These are phyloP conservation scores for Phytophthora tubulina DNA, from an alignment of 352 stramenopile species.

Conservation along the genomic window DNA sequence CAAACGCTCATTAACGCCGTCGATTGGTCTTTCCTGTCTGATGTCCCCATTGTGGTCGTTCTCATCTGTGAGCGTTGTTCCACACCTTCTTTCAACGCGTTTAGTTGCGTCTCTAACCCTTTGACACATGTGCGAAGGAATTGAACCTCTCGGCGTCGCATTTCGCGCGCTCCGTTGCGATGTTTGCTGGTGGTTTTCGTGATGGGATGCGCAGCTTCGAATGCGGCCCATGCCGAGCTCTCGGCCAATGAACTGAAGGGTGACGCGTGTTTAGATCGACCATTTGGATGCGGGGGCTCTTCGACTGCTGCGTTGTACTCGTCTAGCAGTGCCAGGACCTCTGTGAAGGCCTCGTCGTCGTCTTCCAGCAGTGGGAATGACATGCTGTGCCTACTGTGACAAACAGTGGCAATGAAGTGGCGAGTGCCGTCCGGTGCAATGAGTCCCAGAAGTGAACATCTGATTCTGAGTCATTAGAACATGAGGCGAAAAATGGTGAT, in stretches of 20 bases:
- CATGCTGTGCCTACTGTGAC: conserved; percentile 15
- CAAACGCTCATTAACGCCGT: conserved; percentile 32
- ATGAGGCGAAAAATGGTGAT: not conserved
- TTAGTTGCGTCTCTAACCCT: conserved; percentile 31
- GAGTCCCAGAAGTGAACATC: conserved; percentile 1
- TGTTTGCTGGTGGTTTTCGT: conserved; percentile 38
- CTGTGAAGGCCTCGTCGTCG: conserved; percentile 43
- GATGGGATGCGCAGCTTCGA: conserved; percentile 34
- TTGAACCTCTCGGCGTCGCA: conserved; percentile 46
- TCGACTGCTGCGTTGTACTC: conserved; percentile 28
- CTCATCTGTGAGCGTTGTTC: conserved; percentile 16
- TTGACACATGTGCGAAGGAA: conserved; percentile 31
- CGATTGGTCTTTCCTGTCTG: not conserved
- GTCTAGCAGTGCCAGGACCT: conserved; percentile 46
- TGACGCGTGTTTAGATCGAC: conserved; percentile 2
- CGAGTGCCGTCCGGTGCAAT: conserved; percentile 6
- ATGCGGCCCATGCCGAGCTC: conserved; percentile 26
- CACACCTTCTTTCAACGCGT: conserved; percentile 18
- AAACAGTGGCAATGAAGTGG: not conserved
- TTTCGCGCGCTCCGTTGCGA: conserved; percentile 47
- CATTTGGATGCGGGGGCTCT: not conserved
- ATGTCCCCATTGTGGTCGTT: not conserved
- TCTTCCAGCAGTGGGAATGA: conserved; percentile 38
- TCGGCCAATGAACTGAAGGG: conserved; percentile 6
- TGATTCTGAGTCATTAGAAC: conserved; percentile 3